phyloP scores from a whole-genome alignment of 306 rosid species.

The Dalbergia oliveri region DNA sequence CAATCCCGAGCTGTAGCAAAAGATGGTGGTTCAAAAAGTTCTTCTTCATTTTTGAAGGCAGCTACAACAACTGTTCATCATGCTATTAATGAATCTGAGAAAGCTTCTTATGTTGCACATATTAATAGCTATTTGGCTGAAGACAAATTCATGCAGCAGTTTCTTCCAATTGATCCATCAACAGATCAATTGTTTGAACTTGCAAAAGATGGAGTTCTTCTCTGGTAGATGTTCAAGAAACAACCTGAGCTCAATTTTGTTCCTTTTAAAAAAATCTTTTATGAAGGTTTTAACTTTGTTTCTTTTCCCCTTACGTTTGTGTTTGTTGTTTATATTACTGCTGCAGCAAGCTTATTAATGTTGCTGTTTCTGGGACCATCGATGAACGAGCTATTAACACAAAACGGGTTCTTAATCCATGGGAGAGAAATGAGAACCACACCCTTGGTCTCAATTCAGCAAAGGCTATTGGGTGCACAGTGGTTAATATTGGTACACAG shows the following conservation, averaged over 20 bases:
- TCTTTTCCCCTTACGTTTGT: conserved; percentile 1
- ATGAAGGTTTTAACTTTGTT: conserved; percentile 9
- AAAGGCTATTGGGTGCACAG: conserved; percentile 99
- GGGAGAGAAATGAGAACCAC: conserved; percentile 99
- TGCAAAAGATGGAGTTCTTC: conserved; percentile 93
- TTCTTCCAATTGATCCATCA: conserved; percentile 87
- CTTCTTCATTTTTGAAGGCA: conserved; percentile 91
- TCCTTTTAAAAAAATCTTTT: not conserved
- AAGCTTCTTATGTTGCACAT: conserved; percentile 92
- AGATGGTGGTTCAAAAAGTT: conserved; percentile 71
- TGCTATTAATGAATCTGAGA: conserved; percentile 92
- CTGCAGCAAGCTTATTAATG: conserved; percentile 92
- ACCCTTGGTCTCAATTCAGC: conserved; percentile 98
- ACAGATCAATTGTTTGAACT: conserved; percentile 88
- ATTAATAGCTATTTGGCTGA: conserved; percentile 84
- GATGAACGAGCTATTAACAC: conserved; percentile 99
- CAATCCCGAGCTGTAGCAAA: conserved; percentile 65
- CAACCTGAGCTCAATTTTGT: conserved; percentile 34
- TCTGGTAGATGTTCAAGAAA: conserved; percentile 69
- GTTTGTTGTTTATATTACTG: conserved; percentile 51
- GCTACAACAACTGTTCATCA: conserved; percentile 92
- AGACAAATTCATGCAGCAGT: conserved; percentile 80
- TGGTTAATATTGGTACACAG: conserved; percentile 97
- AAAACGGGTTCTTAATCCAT: conserved; percentile 87
- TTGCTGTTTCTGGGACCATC: conserved; percentile 99